A percentile compares a stretch with the other conserved stretches of the same genome.
Evolutionary conservation across 306 rosid genomes (phyloP).

Genomic region (Lathyrus oleraceus): DNA sequence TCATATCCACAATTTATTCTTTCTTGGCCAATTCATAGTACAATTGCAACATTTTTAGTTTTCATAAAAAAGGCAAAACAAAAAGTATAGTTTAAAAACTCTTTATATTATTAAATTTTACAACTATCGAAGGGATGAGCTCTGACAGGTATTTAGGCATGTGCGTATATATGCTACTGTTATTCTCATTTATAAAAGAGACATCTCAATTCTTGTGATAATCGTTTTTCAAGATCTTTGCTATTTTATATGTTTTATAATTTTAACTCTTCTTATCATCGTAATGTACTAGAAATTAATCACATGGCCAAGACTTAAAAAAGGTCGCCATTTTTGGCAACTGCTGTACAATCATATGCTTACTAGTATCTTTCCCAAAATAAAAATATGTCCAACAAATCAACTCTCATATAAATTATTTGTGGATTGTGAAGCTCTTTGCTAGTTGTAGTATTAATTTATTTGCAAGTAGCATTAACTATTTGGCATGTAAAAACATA

Average conservation of each 20-base stretch:
- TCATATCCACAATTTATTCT: too few relatives aligned
- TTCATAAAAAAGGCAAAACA: too few relatives aligned
- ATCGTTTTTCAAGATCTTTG: neutral
- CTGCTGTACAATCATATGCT: neutral
- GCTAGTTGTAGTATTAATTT: neutral
- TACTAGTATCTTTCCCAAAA: neutral
- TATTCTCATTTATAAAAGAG: neutral
- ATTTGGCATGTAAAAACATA: neutral
- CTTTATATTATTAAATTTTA: too few relatives aligned
- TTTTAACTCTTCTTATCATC: neutral
- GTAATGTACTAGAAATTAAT: neutral
- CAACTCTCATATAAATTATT: neutral
- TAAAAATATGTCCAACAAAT: neutral
- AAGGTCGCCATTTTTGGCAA: constrained; percentile 20
- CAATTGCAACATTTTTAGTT: too few relatives aligned
- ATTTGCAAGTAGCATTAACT: neutral
- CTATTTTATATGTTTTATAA: neutral
- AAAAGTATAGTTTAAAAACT: too few relatives aligned
- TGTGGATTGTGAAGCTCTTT: neutral
- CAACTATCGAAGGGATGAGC: too few relatives aligned
- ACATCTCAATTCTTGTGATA: neutral
- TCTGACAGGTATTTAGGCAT: neutral
- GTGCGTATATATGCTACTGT: neutral
- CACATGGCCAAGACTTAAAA: constrained; percentile 32
- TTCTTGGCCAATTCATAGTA: too few relatives aligned